These are phyloP conservation scores for Linum trigynum DNA, from an alignment of 345 rosid genomes.

Conservation along the genomic window DNA sequence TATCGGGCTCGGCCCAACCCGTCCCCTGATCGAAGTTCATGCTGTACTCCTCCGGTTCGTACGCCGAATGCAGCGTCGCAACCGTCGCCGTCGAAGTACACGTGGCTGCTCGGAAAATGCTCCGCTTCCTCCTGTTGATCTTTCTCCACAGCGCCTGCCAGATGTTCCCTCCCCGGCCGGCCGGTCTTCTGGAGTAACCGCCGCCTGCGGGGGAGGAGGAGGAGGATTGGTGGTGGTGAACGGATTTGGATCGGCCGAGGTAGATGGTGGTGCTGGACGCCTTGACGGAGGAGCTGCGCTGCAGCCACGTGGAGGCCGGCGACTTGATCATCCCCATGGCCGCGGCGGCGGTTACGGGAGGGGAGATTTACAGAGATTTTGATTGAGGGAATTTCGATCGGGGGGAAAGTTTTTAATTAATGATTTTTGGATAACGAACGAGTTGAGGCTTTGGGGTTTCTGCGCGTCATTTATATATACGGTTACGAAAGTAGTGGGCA, in stretches of 20 bases:
- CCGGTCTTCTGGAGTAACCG: too few species aligned
- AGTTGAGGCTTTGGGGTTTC: neutral
- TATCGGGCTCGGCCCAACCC: constrained; percentile 19
- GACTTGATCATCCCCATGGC: neutral
- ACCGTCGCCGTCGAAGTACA: neutral
- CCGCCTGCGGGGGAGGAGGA: too few species aligned
- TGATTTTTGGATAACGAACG: neutral
- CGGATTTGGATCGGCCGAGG: constrained; percentile 15
- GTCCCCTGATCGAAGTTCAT: constrained; percentile 23
- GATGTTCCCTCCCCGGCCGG: neutral
- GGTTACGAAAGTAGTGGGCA: too few species aligned
- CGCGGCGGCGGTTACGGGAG: neutral
- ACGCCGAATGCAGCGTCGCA: neutral
- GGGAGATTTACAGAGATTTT: neutral
- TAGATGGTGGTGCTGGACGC: constrained; percentile 10
- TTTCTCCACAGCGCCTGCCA: constrained; percentile 21
- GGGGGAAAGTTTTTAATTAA: neutral
- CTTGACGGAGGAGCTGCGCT: constrained; percentile 25
- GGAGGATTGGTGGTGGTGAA: neutral
- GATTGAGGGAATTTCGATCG: neutral
- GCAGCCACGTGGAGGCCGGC: constrained; percentile 10
- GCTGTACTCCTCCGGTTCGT: constrained; percentile 18
- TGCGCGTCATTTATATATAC: too few species aligned
- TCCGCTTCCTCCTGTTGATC: constrained; percentile 16
- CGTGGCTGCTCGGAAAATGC: constrained; percentile 10